Conservation (phyloP, 2,329 filamentous ascomycete genomes). For the Penicillium freii region DNA sequence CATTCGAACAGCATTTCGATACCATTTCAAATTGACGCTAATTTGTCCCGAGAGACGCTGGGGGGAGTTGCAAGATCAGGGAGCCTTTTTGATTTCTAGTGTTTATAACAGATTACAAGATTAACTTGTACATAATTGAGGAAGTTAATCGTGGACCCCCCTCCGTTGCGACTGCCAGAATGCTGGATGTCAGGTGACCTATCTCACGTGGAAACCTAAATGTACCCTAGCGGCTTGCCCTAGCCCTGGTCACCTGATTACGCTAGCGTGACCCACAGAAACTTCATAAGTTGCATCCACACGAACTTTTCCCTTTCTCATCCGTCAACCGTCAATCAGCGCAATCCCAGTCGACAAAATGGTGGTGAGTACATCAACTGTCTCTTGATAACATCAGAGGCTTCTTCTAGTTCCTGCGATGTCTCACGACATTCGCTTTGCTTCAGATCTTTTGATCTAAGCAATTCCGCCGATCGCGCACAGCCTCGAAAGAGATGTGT, state of each 20-base stretch:
- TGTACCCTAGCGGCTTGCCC: conserved; percentile 5
- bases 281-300: conserved; percentile 26
- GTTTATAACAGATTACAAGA: not conserved
- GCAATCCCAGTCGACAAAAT: conserved; percentile 53
- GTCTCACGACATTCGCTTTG: conserved; percentile 25
- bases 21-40: not conserved
- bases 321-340: conserved; percentile 48
- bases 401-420: conserved; percentile 25
- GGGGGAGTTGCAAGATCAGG: rapidly evolving
- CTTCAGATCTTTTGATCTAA: conserved; percentile 33
- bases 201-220: not conserved
- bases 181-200: not conserved
- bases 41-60: too few species aligned
- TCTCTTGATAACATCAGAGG: conserved; percentile 33
- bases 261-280: conserved; percentile 38
- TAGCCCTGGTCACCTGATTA: conserved; percentile 27
- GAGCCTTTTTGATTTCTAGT: rapidly evolving
- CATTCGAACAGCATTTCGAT: not conserved
- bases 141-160: not conserved
- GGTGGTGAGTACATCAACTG: conserved; percentile 60
- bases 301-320: conserved; percentile 28
- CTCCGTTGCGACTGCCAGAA: not conserved
- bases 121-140: not conserved
- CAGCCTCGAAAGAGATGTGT: conserved; percentile 33
- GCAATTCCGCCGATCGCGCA: conserved; percentile 40